Conservation (phyloP, 2,329 filamentous ascomycete species). For the Cadophora sp. region DNA sequence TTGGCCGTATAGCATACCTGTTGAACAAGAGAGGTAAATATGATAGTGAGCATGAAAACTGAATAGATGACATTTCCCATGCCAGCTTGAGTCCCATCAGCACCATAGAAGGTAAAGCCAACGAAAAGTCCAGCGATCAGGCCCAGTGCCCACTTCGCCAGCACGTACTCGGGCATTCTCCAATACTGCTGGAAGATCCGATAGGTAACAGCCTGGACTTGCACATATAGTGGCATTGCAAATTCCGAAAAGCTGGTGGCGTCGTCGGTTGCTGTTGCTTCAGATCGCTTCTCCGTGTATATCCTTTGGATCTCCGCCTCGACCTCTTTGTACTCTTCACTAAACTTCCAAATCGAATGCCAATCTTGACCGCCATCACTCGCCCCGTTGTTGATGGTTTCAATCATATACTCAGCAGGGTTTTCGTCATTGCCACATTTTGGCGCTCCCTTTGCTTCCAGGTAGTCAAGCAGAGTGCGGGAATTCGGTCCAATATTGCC, state of each 20-base stretch:
- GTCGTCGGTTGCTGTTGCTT: conserved; percentile 59
- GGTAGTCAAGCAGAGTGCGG: conserved; percentile 60
- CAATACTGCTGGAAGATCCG: conserved; percentile 82
- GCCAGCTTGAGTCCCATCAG: conserved; percentile 65
- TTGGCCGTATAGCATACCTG: conserved; percentile 45
- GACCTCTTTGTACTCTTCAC: conserved; percentile 39
- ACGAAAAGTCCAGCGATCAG: conserved; percentile 61
- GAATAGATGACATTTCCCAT: conserved; percentile 75
- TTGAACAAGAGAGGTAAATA: conserved; percentile 70
- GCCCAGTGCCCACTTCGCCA: conserved; percentile 69
- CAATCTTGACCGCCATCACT: conserved; percentile 63
- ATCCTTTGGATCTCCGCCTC: conserved; percentile 36
- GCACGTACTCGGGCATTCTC: conserved; percentile 78
- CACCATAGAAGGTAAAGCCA: conserved; percentile 70
- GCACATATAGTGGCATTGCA: conserved; percentile 73
- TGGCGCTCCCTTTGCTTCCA: conserved; percentile 73
- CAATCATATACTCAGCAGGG: conserved; percentile 74
- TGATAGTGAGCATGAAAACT: conserved; percentile 74
- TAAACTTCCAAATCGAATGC: conserved; percentile 52
- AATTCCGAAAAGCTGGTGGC: conserved; percentile 66
- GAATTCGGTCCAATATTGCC: conserved; percentile 70
- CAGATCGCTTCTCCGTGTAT: conserved; percentile 7
- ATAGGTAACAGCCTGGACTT: conserved; percentile 68
- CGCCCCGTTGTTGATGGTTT: conserved; percentile 27
- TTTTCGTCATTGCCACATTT: conserved; percentile 74